Conservation (phyloP, 257 asterid genomes). For the Primulina huaijiensis region DNA sequence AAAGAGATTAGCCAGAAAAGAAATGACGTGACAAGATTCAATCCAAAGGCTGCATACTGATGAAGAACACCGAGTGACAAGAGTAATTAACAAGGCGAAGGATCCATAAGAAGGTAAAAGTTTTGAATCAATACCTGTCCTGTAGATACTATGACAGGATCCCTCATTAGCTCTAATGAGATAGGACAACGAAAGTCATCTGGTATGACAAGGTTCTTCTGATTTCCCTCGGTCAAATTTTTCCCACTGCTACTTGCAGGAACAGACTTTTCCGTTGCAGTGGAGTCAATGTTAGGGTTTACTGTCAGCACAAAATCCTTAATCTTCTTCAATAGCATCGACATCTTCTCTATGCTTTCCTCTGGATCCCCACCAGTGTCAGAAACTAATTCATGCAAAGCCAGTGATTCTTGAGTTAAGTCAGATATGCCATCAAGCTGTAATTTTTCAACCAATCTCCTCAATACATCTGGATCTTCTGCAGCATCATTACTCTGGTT, state of each 20-base stretch:
- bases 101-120: constrained; percentile 18
- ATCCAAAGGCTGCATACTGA: constrained; percentile 9
- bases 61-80: constrained; percentile 20
- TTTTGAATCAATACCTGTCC: constrained; percentile 69
- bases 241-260: constrained; percentile 54
- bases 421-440: constrained; percentile 79
- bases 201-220: constrained; percentile 66
- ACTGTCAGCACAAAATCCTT: constrained; percentile 89
- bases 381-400: constrained; percentile 91
- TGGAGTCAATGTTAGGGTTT: constrained; percentile 54
- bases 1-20: neutral
- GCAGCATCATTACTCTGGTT: constrained; percentile 36
- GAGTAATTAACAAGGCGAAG: constrained; percentile 15
- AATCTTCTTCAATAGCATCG: constrained; percentile 75
- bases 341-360: constrained; percentile 91
- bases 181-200: constrained; percentile 98
- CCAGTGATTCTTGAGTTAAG: constrained; percentile 87
- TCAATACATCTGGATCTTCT: constrained; percentile 50
- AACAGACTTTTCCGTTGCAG: constrained; percentile 42
- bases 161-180: constrained; percentile 90
- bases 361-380: constrained; percentile 86
- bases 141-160: constrained; percentile 97
- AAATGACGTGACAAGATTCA: constrained; percentile 6
- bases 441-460: constrained; percentile 71
- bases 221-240: constrained; percentile 38